Base-by-base conservation (phyloP, 768 basidiomycete genomes). In the Leccinum aurantiacum region DNA sequence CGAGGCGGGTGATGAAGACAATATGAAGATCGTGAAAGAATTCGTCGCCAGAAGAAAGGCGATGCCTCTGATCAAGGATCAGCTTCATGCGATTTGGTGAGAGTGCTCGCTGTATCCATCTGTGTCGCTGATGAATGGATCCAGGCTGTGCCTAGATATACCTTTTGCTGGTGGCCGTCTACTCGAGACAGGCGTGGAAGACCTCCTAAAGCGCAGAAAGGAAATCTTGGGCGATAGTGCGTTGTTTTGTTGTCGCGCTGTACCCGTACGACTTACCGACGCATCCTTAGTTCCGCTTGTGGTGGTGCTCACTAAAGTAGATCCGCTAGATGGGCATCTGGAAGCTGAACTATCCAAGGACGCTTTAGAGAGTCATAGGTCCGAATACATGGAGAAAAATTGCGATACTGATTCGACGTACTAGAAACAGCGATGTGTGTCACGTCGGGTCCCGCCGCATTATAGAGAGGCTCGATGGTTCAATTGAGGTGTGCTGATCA, bases 101-200 rank as follows among this genome's bases (percentile, higher is more conserved):
- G 49, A 29, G n/a, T 2, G 4, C 25, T 15, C n/a, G 6, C 3
- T 29, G 2, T 9, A 3, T 48, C 13, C 2, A n/a, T 35, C 10
- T 6, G 19, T 22, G 2, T 29, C 1, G 14, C 38, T 62, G 19
- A 65, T 3, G 15, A n/a, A 49, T 25, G 14, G 1, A 15, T 48
- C 6, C 41, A 65, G 64, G 64, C 64, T 65, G 31, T 65, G 64
- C 19, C 54, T 65, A 4, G 64, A 66, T 25, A 54, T 54, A 51
- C 64, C 64, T 7, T 56, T 51, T 7, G 41, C 57, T 4, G 64
- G 64, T 9, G 64, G 60, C 25, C 60, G 60, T 54, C 47, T 66
- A 22, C 64, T 66, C 8, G 64, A 65, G 25, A 51, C 38, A 15
- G 64, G 64, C 1, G 54, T 58, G 41, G 64, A 66, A 29, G 24